phyloP scores from a whole-genome alignment of 345 rosid species.

The Atalantia buxifolia region DNA sequence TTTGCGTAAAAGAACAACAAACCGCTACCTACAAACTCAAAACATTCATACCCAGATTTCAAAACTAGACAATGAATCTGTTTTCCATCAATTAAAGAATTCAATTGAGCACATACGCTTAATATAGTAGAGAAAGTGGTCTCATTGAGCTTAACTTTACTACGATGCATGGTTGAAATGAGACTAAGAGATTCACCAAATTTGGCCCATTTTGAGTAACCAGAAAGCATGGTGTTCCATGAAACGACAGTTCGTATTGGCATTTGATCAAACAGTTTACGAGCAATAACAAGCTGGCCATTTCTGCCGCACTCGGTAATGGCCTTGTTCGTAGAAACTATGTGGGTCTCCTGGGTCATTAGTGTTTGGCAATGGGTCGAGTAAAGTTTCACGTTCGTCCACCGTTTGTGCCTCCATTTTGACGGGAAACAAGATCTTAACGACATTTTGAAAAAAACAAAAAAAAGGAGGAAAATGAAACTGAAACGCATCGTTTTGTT shows the following conservation, averaged over 20 bases:
- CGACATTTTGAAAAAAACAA: neutral
- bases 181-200: slow-evolving; percentile 30
- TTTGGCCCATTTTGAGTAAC: slow-evolving; percentile 37
- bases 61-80: slow-evolving; percentile 17
- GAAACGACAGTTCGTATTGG: slow-evolving; percentile 38
- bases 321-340: slow-evolving; percentile 31
- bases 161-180: slow-evolving; percentile 32
- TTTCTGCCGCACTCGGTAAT: slow-evolving; percentile 5
- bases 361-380: neutral
- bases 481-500: neutral
- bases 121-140: slow-evolving; percentile 33
- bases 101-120: slow-evolving; percentile 33
- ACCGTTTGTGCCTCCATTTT: slow-evolving; percentile 15
- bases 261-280: slow-evolving; percentile 52
- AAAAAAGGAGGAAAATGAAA: neutral
- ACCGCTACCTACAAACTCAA: slow-evolving; percentile 45
- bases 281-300: slow-evolving; percentile 35
- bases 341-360: neutral
- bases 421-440: slow-evolving; percentile 12
- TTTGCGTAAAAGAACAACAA: slow-evolving; percentile 42
- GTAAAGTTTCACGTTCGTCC: slow-evolving; percentile 10
- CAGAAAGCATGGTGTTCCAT: slow-evolving; percentile 46
- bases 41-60: slow-evolving; percentile 31
- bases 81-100: slow-evolving; percentile 27
- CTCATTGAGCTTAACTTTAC: slow-evolving; percentile 28